These are phyloP conservation scores for Penicillium lividum DNA, from an alignment of 495 filamentous ascomycete genomes.

Conservation along the genomic window DNA sequence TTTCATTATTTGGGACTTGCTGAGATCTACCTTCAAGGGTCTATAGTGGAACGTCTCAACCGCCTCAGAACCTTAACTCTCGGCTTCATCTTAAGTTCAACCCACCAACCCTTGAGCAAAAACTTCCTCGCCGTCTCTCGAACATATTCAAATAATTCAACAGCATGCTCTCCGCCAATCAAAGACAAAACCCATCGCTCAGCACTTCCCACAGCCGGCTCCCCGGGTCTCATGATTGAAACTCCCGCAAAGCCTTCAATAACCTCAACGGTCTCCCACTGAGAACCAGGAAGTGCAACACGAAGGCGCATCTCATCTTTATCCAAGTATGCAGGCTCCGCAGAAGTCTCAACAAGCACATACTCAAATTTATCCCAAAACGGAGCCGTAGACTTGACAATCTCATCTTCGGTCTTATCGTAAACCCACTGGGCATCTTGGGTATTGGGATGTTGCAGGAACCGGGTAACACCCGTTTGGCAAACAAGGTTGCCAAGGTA, in stretches of 20 bases:
- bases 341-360: constrained; percentile 64
- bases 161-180: constrained; percentile 25
- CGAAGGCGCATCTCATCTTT: constrained; percentile 21
- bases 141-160: constrained; percentile 22
- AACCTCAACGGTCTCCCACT: constrained; percentile 70
- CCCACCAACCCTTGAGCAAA: constrained; percentile 44
- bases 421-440: constrained; percentile 47
- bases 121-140: constrained; percentile 24
- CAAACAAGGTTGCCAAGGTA: constrained; percentile 87
- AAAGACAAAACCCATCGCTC: constrained; percentile 31
- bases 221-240: constrained; percentile 59
- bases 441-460: constrained; percentile 52
- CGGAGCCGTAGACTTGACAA: constrained; percentile 51
- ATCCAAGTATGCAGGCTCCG: constrained; percentile 33
- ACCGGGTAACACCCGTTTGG: constrained; percentile 92
- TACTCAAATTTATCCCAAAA: constrained; percentile 90
- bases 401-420: constrained; percentile 54
- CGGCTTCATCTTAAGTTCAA: constrained; percentile 43
- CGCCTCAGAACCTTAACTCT: constrained; percentile 39
- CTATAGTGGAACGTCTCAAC: constrained; percentile 8
- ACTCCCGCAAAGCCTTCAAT: constrained; percentile 74
- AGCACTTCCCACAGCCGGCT: constrained; percentile 31
- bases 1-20: background rate
- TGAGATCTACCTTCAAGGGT: background rate
- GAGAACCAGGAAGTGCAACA: constrained; percentile 20